These are phyloP conservation scores for Murraya paniculata DNA, from an alignment of 345 rosid species.

Conservation along the genomic window DNA sequence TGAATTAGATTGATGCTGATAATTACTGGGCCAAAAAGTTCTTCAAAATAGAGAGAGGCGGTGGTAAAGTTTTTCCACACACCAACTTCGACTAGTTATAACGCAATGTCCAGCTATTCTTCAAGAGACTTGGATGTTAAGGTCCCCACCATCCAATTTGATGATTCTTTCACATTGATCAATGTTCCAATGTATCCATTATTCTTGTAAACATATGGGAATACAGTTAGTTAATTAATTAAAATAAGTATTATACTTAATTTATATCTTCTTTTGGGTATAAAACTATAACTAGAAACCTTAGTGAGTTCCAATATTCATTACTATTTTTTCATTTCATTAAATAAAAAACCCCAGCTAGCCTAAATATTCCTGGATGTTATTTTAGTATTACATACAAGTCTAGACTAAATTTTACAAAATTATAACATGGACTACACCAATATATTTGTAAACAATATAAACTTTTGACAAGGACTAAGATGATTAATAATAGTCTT, in stretches of 20 bases:
- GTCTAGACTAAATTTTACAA: not conserved
- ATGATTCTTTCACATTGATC: not conserved
- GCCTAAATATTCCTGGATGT: constrained; percentile 3
- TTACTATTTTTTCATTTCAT: not conserved
- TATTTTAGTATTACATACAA: constrained; percentile 6
- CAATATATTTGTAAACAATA: not conserved
- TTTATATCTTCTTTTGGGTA: not conserved
- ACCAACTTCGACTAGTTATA: not conserved
- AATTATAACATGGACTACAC: not conserved
- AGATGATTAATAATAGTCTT: not conserved
- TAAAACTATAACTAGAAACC: constrained; percentile 6
- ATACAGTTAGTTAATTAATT: no score
- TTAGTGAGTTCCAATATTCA: constrained; percentile 14
- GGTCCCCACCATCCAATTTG: not conserved
- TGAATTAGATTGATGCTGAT: no score
- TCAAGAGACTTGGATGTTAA: not conserved
- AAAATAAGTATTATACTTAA: no score
- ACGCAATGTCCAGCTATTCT: not conserved
- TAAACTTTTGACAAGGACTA: not conserved
- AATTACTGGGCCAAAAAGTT: not conserved
- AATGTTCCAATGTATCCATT: not conserved
- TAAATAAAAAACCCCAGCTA: no score
- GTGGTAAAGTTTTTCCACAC: not conserved
- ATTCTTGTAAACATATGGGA: constrained; percentile 11
- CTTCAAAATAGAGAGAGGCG: not conserved